Conservation (phyloP, 1,139 yeast genomes). For the Waltiozyma sp. region DNA sequence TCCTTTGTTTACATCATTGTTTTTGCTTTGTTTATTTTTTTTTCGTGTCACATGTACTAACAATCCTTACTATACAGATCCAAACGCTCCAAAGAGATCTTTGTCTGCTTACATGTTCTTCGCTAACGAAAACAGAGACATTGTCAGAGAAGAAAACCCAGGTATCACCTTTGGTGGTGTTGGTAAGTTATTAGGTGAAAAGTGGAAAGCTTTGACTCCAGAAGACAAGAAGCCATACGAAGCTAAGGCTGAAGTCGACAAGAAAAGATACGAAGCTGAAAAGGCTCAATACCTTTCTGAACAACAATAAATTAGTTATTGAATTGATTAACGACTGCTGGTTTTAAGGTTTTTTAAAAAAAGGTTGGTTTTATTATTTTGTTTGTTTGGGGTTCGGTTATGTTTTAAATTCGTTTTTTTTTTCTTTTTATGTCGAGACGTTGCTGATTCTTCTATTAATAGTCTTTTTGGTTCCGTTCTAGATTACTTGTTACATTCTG, state of each 20-base stretch:
- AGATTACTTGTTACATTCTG: background rate
- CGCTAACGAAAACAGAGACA: constrained; percentile 94
- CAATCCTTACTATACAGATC: constrained; percentile 37
- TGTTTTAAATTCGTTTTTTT: background rate
- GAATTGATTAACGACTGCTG: background rate
- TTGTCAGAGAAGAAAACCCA: constrained; percentile 89
- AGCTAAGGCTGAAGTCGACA: constrained; percentile 88
- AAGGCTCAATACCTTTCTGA: constrained; percentile 73
- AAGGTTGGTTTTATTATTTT: background rate
- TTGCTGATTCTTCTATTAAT: no score
- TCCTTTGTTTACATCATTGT: constrained; percentile 1
- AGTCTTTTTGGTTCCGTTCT: no score
- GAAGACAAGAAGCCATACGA: constrained; percentile 86
- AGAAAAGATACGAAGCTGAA: constrained; percentile 93
- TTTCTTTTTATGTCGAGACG: no score
- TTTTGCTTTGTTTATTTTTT: constrained; percentile 1
- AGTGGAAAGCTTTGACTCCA: constrained; percentile 81
- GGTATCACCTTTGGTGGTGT: constrained; percentile 89
- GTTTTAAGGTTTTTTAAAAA: background rate
- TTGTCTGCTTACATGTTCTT: constrained; percentile 98
- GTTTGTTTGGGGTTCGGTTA: background rate
- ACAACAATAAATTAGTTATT: constrained; percentile 2
- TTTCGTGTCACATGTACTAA: background rate
- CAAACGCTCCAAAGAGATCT: constrained; percentile 98
- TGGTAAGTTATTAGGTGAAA: constrained; percentile 87